phyloP scores from a whole-genome alignment of 176 grass and related monocot genomes.

The Hordeum marinum region DNA sequence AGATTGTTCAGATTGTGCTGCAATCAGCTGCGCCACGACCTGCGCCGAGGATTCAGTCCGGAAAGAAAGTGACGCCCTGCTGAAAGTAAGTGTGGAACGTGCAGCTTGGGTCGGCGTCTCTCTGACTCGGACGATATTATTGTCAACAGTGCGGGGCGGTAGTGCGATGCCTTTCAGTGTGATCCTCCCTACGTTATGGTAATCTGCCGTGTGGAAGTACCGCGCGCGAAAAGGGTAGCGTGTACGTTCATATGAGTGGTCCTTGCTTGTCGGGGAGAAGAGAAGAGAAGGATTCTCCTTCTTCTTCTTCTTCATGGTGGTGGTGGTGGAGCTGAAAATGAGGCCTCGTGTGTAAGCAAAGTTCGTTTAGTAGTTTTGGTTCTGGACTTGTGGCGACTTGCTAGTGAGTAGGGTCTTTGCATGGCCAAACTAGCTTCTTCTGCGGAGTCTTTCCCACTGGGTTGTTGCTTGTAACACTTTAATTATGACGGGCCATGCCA shows the following conservation, averaged over 20 bases:
- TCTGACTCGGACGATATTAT: constrained; percentile 27
- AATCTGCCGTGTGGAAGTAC: constrained; percentile 29
- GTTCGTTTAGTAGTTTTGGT: neutral
- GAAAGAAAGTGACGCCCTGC: constrained; percentile 22
- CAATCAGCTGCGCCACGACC: constrained; percentile 1
- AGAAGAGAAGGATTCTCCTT: neutral
- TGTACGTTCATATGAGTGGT: constrained; percentile 4
- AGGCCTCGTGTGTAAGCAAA: no score
- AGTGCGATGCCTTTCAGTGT: neutral
- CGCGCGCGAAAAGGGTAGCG: neutral
- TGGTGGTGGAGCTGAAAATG: neutral
- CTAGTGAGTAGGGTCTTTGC: neutral
- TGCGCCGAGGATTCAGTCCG: constrained; percentile 23
- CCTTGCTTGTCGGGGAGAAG: constrained; percentile 3
- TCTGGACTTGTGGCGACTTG: neutral
- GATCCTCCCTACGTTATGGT: neutral
- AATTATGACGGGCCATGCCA: neutral
- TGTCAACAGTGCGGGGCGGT: neutral
- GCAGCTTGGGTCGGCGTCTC: neutral
- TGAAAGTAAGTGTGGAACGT: constrained; percentile 20
- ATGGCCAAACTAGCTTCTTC: neutral
- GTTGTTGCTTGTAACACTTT: neutral
- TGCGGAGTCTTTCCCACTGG: neutral
- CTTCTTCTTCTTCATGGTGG: neutral
- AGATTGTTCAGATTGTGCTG: neutral